Evolutionary conservation across 1,284 basidiomycete genomes (phyloP).

Genomic region (Cerrena zonata): DNA sequence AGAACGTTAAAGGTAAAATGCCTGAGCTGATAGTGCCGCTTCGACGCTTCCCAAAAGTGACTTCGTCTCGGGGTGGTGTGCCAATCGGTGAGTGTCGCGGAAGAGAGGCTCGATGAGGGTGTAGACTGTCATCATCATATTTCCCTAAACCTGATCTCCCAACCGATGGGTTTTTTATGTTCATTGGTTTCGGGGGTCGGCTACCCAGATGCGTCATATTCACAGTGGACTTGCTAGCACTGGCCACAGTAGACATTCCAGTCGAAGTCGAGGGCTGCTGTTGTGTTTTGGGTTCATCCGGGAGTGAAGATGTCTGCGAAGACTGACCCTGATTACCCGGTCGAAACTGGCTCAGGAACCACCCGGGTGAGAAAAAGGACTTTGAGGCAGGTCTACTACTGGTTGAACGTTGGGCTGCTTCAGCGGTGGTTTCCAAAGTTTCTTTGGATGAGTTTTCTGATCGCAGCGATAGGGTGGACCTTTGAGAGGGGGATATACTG

Average conservation of each 20-base stretch:
- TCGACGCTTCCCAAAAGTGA: constrained; percentile 50
- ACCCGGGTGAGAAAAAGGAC: constrained; percentile 63
- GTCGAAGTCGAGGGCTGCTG: constrained; percentile 17
- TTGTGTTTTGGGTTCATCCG: constrained; percentile 33
- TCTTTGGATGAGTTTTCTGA: constrained; percentile 46
- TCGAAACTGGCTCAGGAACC: constrained; percentile 72
- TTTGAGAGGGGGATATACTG: constrained; percentile 37
- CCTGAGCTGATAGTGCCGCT: constrained; percentile 38
- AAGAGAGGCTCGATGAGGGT: constrained; percentile 38
- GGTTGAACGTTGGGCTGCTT: constrained; percentile 16
- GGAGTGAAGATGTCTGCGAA: constrained; percentile 46
- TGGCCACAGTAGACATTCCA: constrained; percentile 6
- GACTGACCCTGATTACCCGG: constrained; percentile 58
- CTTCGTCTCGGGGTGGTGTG: constrained; percentile 63
- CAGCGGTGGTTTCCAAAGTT: constrained; percentile 21
- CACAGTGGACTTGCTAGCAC: constrained; percentile 2
- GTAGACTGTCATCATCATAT: constrained; percentile 49
- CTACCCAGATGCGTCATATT: constrained; percentile 16
- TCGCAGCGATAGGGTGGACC: constrained; percentile 65
- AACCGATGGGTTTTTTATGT: constrained; percentile 44
- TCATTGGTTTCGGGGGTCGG: constrained; percentile 40
- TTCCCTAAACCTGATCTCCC: constrained; percentile 36
- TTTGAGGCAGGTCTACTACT: constrained; percentile 32
- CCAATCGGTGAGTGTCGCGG: constrained; percentile 56
- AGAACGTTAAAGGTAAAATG: constrained; percentile 41